Evolutionary conservation across 2,329 filamentous ascomycete species (phyloP).

Genomic region (Neonectria magnoliae): DNA sequence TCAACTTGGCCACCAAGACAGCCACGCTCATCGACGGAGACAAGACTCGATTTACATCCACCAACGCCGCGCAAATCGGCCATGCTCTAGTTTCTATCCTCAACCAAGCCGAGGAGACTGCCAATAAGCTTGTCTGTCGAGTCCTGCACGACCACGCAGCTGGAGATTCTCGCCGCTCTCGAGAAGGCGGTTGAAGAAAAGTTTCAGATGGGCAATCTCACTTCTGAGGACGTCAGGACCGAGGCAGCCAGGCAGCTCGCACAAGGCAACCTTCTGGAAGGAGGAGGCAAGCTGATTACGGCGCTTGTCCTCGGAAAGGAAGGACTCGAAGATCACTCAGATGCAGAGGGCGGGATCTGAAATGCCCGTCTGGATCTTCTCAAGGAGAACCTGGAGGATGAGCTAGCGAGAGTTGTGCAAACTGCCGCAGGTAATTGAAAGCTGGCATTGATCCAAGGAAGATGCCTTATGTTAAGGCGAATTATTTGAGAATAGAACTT

Average conservation of each 20-base stretch:
- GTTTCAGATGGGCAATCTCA: background rate
- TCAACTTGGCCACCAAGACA: slow-evolving; percentile 1
- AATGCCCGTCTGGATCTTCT: background rate
- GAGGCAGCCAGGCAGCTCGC: background rate
- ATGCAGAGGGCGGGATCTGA: background rate
- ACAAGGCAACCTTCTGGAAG: background rate
- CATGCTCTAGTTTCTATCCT: background rate
- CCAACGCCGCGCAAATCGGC: background rate
- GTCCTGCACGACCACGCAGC: background rate
- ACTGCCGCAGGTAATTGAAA: no score
- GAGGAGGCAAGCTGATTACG: background rate
- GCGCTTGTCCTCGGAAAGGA: background rate
- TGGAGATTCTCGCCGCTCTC: background rate
- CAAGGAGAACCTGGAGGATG: background rate
- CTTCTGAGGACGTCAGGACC: background rate
- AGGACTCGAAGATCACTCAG: background rate
- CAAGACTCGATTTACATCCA: background rate
- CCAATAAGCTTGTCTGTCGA: background rate
- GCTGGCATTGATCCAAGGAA: no score
- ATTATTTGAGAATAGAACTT: no score
- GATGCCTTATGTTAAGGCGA: no score
- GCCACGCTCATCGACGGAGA: background rate
- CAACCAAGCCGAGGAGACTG: background rate
- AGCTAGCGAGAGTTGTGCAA: background rate
- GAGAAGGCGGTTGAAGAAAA: background rate